Evolutionary conservation across 805 yeast genomes (phyloP).

Genomic region (Wickerhamomyces tratensis): DNA sequence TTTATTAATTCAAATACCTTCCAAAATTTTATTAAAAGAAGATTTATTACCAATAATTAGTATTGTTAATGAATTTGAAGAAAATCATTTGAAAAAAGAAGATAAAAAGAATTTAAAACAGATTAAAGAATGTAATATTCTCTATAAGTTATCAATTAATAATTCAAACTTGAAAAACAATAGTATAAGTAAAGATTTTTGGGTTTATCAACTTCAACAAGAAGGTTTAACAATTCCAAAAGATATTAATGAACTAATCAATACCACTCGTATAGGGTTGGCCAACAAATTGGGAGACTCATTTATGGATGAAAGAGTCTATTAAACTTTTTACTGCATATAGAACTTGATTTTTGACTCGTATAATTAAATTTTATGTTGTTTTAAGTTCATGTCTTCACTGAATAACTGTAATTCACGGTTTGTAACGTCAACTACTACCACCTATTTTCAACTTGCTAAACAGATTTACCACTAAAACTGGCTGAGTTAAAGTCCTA

Average conservation of each 20-base stretch:
- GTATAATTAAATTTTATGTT: too few relatives aligned
- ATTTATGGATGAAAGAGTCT: constrained; percentile 9
- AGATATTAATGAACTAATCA: constrained; percentile 8
- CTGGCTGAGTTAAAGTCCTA: too few relatives aligned
- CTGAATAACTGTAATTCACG: too few relatives aligned
- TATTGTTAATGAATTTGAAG: constrained; percentile 14
- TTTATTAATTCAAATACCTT: constrained; percentile 17
- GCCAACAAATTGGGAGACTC: constrained; percentile 16
- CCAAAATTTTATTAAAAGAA: constrained; percentile 11
- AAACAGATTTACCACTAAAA: too few relatives aligned
- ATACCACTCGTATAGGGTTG: constrained; percentile 13
- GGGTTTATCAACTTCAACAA: constrained; percentile 13
- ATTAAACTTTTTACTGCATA: too few relatives aligned
- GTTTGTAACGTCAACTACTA: too few relatives aligned
- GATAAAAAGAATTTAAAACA: constrained; percentile 8
- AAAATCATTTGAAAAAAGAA: constrained; percentile 1
- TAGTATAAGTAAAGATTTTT: constrained; percentile 3
- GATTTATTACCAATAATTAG: constrained; percentile 13
- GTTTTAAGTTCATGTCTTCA: too few relatives aligned
- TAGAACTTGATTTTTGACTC: too few relatives aligned
- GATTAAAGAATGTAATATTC: constrained; percentile 8
- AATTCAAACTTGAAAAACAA: background rate
- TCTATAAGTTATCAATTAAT: constrained; percentile 11
- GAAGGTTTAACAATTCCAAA: constrained; percentile 11
- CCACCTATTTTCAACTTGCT: too few relatives aligned